phyloP scores from a whole-genome alignment of 768 basidiomycete genomes.

The Suillus tomentosus region DNA sequence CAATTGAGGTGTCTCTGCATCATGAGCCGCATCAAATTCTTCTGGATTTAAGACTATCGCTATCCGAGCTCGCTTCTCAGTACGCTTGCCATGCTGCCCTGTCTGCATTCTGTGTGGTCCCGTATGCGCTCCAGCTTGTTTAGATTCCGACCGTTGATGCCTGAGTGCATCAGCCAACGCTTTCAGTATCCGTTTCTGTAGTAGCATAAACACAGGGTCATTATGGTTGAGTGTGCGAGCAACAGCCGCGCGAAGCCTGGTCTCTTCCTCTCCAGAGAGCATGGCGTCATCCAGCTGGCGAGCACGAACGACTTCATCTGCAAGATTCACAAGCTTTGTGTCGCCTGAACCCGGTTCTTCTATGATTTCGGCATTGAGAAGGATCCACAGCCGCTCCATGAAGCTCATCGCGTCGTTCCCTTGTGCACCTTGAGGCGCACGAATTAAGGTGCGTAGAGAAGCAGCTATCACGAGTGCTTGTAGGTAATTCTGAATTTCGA shows the following conservation, averaged over 20 bases:
- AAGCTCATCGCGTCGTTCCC: slow-evolving; percentile 38
- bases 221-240: slow-evolving; percentile 59
- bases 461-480: slow-evolving; percentile 72
- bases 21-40: slow-evolving; percentile 19
- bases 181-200: slow-evolving; percentile 58
- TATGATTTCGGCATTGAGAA: slow-evolving; percentile 59
- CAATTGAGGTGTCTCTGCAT: not conserved
- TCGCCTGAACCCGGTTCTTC: slow-evolving; percentile 32
- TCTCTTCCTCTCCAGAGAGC: slow-evolving; percentile 47
- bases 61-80: slow-evolving; percentile 29
- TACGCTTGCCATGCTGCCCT: slow-evolving; percentile 29
- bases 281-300: slow-evolving; percentile 32
- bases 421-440: slow-evolving; percentile 18
- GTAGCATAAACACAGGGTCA: slow-evolving; percentile 67
- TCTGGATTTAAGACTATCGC: slow-evolving; percentile 23
- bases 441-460: slow-evolving; percentile 57
- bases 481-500: slow-evolving; percentile 66
- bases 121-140: not conserved
- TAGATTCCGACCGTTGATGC: not conserved
- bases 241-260: slow-evolving; percentile 56
- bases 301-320: slow-evolving; percentile 70
- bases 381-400: slow-evolving; percentile 62
- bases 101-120: slow-evolving; percentile 34
- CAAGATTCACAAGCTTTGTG: slow-evolving; percentile 67
- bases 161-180: slow-evolving; percentile 35